Percentiles rank a stretch among this genome's conserved stretches.
phyloP scores from a whole-genome alignment of 164 flowering plant genomes.

The Akebia trifoliata region DNA sequence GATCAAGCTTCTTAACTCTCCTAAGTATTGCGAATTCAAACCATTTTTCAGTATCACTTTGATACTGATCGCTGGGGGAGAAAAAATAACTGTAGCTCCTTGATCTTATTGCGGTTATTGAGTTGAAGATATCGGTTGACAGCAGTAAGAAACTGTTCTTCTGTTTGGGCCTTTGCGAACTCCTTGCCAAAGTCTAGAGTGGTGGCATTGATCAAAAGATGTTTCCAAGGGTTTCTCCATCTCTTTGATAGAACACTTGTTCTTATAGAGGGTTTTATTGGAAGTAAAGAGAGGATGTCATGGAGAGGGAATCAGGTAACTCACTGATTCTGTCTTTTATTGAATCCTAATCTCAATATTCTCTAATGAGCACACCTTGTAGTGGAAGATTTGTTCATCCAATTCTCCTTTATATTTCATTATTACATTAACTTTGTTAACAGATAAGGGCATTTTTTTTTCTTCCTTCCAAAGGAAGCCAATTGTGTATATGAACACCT shows the following conservation, averaged over 20 bases:
- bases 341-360: no score
- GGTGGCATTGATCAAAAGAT: not conserved
- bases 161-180: not conserved
- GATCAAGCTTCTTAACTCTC: slow-evolving; percentile 4
- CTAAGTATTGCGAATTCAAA: not conserved
- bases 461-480: no score
- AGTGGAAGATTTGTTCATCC: no score
- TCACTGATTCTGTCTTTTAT: slow-evolving; percentile 11
- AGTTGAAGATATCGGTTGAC: slow-evolving; percentile 7
- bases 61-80: not conserved
- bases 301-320: slow-evolving; percentile 10
- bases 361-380: no score
- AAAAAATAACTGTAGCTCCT: not conserved
- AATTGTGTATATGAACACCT: no score
- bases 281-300: slow-evolving; percentile 6
- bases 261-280: not conserved
- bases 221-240: slow-evolving; percentile 8
- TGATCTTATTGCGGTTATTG: not conserved
- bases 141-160: not conserved
- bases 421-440: no score
- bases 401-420: no score
- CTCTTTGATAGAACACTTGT: slow-evolving; percentile 10
- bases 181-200: slow-evolving; percentile 2
- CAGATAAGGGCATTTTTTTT: no score
- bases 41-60: not conserved